phyloP scores from a whole-genome alignment of 768 basidiomycete genomes.

The Phaffia australis region DNA sequence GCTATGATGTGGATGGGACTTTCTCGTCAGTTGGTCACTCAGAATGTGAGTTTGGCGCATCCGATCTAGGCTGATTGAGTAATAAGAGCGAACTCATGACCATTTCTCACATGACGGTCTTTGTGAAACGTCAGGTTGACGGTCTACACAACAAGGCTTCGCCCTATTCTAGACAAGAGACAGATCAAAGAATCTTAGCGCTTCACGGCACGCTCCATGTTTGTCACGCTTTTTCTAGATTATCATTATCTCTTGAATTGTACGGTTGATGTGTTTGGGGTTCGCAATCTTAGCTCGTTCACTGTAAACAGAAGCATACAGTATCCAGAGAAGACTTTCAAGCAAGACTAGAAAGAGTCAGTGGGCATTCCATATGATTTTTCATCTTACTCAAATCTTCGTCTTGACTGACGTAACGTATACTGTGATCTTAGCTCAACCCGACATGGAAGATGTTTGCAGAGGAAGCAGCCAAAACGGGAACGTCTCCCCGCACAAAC shows the following conservation, averaged over 20 bases:
- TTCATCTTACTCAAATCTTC: not conserved
- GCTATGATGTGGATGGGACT: slow-evolving; percentile 62
- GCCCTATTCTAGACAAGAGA: slow-evolving; percentile 21
- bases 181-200: slow-evolving; percentile 53
- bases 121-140: slow-evolving; percentile 51
- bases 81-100: not conserved
- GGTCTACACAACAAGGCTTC: slow-evolving; percentile 75
- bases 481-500: slow-evolving; percentile 57
- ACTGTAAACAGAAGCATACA: slow-evolving; percentile 63
- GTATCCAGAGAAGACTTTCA: slow-evolving; percentile 62
- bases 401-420: not conserved
- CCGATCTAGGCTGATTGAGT: not conserved
- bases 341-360: slow-evolving; percentile 43
- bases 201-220: slow-evolving; percentile 84
- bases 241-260: not conserved
- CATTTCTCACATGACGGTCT: slow-evolving; percentile 36
- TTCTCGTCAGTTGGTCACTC: slow-evolving; percentile 57
- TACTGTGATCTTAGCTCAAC: slow-evolving; percentile 48
- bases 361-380: not conserved
- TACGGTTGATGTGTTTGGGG: not conserved
- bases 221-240: slow-evolving; percentile 28
- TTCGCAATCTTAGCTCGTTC: slow-evolving; percentile 43
- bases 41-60: slow-evolving; percentile 32
- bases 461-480: slow-evolving; percentile 48
- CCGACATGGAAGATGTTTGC: slow-evolving; percentile 58